Conservation (phyloP, 2,329 filamentous ascomycete genomes). For the Nemania sp. region DNA sequence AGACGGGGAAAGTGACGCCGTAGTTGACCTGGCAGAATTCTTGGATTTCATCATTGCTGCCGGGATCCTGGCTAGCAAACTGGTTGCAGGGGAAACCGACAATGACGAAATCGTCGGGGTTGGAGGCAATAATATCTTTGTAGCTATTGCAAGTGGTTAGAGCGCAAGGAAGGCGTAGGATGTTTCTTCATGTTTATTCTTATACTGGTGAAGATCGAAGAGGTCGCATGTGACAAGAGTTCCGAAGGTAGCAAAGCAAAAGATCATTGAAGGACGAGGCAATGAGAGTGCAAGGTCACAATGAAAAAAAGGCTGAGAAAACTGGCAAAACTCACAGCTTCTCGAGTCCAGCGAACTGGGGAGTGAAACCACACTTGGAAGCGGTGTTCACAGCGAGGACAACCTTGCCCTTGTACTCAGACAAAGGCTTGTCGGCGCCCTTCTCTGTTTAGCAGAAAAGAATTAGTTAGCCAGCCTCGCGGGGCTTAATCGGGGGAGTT, state of each 20-base stretch:
- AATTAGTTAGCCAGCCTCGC: conserved; percentile 21
- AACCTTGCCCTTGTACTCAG: conserved; percentile 83
- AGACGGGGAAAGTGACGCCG: conserved; percentile 86
- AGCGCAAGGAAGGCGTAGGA: not conserved
- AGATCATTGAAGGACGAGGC: not conserved
- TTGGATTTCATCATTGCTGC: conserved; percentile 78
- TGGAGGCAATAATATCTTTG: conserved; percentile 69
- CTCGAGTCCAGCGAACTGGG: conserved; percentile 90
- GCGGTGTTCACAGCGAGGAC: conserved; percentile 97
- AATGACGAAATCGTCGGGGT: conserved; percentile 79
- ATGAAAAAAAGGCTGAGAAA: not conserved
- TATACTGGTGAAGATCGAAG: not conserved
- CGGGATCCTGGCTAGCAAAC: conserved; percentile 89
- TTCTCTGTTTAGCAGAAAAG: conserved; percentile 57
- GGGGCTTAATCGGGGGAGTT: not conserved
- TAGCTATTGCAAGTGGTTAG: conserved; percentile 43
- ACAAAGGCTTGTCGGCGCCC: conserved; percentile 71
- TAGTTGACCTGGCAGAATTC: conserved; percentile 91
- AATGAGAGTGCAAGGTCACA: not conserved
- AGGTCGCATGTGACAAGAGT: not conserved
- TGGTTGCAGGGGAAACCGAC: conserved; percentile 99
- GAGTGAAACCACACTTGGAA: conserved; percentile 98
- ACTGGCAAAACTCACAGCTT: conserved; percentile 58
- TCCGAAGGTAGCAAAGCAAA: not conserved
- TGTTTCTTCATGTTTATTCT: not conserved